Percentiles rank a stretch among this genome's conserved stretches.
Evolutionary conservation across 805 yeast species (phyloP).

Genomic region (Phaffomyces antillensis): DNA sequence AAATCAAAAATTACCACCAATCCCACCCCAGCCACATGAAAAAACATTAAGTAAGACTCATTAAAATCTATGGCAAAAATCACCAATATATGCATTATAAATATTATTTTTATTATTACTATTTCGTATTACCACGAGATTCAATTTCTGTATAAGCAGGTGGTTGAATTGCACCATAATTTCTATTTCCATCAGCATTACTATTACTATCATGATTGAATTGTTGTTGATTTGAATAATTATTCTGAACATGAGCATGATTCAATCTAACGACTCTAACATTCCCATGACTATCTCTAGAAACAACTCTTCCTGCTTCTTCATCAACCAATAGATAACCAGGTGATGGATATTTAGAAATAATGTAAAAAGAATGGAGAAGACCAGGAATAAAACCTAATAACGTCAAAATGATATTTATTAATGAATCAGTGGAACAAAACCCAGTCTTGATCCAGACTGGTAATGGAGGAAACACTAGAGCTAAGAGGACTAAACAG

Average conservation of each 20-base stretch:
- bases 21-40: too few species aligned
- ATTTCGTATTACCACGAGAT: too few species aligned
- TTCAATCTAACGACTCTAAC: slow-evolving; percentile 2
- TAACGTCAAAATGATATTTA: slow-evolving; percentile 63
- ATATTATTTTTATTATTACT: too few species aligned
- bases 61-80: too few species aligned
- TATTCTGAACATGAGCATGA: slow-evolving; percentile 2
- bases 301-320: slow-evolving; percentile 18
- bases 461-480: slow-evolving; percentile 73
- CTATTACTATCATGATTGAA: not conserved
- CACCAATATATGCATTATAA: too few species aligned
- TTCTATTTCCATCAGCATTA: not conserved
- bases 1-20: too few species aligned
- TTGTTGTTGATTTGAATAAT: not conserved
- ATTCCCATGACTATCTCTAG: slow-evolving; percentile 5
- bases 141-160: slow-evolving; percentile 8
- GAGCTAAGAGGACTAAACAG: slow-evolving; percentile 58
- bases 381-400: slow-evolving; percentile 76
- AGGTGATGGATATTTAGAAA: slow-evolving; percentile 54
- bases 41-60: too few species aligned
- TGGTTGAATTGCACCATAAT: slow-evolving; percentile 7
- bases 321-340: slow-evolving; percentile 24
- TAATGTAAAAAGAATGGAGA: slow-evolving; percentile 71
- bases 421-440: slow-evolving; percentile 60
- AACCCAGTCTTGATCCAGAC: slow-evolving; percentile 68